Conservation (phyloP, 176 grass and related monocot genomes). For the Carex pumila region DNA sequence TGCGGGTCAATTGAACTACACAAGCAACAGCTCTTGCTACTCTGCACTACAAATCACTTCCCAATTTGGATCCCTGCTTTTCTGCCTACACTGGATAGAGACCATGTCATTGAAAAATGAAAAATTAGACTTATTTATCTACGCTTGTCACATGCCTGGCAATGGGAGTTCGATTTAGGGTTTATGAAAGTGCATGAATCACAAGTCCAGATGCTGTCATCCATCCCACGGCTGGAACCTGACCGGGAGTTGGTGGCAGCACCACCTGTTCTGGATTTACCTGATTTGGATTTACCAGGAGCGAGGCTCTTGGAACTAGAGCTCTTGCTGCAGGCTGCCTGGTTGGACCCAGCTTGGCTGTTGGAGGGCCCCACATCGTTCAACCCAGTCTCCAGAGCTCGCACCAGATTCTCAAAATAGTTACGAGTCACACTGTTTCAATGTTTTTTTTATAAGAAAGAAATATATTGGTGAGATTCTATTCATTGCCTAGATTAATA, state of each 20-base stretch:
- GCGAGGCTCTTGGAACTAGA: constrained; percentile 60
- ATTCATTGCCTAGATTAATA: not conserved
- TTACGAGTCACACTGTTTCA: constrained; percentile 81
- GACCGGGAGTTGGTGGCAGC: constrained; percentile 44
- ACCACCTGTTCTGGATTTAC: constrained; percentile 46
- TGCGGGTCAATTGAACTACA: constrained; percentile 10
- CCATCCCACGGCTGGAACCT: constrained; percentile 42
- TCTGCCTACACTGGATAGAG: not conserved
- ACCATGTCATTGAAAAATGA: not conserved
- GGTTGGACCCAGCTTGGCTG: constrained; percentile 29
- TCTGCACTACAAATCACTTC: constrained; percentile 16
- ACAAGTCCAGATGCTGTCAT: constrained; percentile 75
- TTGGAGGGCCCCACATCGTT: constrained; percentile 89
- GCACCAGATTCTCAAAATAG: constrained; percentile 98
- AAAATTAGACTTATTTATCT: constrained; percentile 16
- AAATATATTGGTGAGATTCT: not conserved
- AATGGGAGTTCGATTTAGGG: constrained; percentile 45
- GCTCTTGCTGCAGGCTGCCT: constrained; percentile 46
- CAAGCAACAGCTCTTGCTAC: not conserved
- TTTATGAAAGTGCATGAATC: constrained; percentile 85
- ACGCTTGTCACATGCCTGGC: constrained; percentile 66
- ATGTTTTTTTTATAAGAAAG: not conserved
- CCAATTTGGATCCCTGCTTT: not conserved
- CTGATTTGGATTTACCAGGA: constrained; percentile 51
- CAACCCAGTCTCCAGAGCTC: constrained; percentile 88